These are phyloP conservation scores for Aphanomyces invadans DNA, from an alignment of 352 stramenopile species.

Conservation along the genomic window DNA sequence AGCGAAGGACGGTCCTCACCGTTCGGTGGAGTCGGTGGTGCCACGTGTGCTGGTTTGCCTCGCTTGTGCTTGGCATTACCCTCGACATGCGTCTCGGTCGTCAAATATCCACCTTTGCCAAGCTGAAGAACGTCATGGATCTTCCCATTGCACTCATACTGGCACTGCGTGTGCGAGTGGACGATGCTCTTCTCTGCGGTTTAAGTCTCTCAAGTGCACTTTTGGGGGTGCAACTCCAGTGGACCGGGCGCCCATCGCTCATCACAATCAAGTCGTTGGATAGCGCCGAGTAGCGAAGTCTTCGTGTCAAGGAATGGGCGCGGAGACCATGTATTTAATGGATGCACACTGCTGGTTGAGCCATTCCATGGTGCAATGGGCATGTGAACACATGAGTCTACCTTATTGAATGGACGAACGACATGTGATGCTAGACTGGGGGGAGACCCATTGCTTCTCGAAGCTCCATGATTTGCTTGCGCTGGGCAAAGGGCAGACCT, in stretches of 20 bases:
- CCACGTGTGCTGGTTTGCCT: conserved; percentile 52
- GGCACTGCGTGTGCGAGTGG: conserved; percentile 38
- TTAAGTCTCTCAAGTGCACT: conserved; percentile 32
- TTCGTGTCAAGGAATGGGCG: too few relatives aligned
- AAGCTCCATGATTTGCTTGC: conserved; percentile 77
- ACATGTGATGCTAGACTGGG: conserved; percentile 32
- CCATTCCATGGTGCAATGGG: too few relatives aligned
- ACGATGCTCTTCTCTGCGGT: conserved; percentile 40
- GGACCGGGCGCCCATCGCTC: not conserved
- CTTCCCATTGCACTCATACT: conserved; percentile 44
- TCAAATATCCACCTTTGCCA: conserved; percentile 28
- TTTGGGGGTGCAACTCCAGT: conserved; percentile 1
- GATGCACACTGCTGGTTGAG: too few relatives aligned
- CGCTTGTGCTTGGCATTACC: conserved; percentile 45
- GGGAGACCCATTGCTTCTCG: conserved; percentile 69
- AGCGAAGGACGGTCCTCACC: not conserved
- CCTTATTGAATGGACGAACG: not conserved
- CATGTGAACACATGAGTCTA: too few relatives aligned
- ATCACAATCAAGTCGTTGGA: not conserved
- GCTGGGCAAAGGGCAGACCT: conserved; percentile 56
- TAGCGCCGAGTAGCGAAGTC: not conserved
- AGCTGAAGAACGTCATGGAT: conserved; percentile 48
- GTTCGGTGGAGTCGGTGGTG: conserved; percentile 32
- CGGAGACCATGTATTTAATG: too few relatives aligned
- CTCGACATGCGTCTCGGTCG: conserved; percentile 40